Base-by-base conservation (phyloP, 306 rosid genomes). In the Acmispon strigosus region DNA sequence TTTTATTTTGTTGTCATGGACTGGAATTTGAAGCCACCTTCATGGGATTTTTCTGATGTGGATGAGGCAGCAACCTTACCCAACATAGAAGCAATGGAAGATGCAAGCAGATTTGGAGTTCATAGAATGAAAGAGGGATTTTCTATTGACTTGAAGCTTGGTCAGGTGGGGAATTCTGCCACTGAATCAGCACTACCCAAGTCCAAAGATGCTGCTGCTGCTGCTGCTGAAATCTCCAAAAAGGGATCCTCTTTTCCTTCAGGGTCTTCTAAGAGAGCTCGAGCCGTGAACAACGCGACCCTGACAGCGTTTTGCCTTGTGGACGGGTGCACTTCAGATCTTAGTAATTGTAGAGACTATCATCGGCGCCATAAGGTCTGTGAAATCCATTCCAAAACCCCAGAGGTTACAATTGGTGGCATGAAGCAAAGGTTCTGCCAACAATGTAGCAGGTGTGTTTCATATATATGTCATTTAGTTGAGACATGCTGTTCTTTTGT, bases 81-180 rank as follows among this genome's bases (percentile, higher is more conserved):
- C 48, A 83, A 58, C 90, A 67, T 81, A 32, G 87, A 53, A 62
- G 65, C 79, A 36, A 76, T 69, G 58, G 86, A 79, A 72, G 85
- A 81, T 61, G 80, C 88, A 59, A 76, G 77, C 76, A 80, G 80
- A 76, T 79, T 78, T 77, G 91, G 80, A 14, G 87, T 72, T 60
- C 80, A 77, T 48, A 78, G 70, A 45, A 62, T 34, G 52, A 66
- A 53, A 19, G 88, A 86, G 55, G 87, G 67, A 36, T 92, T 92
- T 81, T 87, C 89, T 45, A 89, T 92, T 51, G 98, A 92, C 79
- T 84, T 92, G 92, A 89, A 92, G 86, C 95, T 92, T 53, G 98
- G 98, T 63, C 96, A 78, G 13, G 85, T 85, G 75, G 82, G 81
- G 18, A 75, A 65, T 73, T 73, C 87, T 20, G 78, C 80, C 63